Base-by-base conservation (phyloP, 176 grass and related monocot genomes). In the Zizania latifolia region DNA sequence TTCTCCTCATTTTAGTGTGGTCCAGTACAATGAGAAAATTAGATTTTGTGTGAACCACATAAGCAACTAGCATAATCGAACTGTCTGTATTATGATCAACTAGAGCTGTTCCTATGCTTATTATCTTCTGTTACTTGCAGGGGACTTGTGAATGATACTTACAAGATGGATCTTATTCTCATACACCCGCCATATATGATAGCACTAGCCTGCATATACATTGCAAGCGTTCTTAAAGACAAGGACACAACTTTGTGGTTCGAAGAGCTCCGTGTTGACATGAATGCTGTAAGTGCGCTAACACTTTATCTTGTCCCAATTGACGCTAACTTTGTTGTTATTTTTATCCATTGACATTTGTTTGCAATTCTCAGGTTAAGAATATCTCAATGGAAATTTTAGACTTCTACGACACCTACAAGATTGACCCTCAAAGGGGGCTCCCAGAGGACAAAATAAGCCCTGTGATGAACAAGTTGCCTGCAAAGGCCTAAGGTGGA, bases 141-240 rank as follows among this genome's bases (percentile, higher is more conserved):
- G 95, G 91, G 95, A 64, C 82, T 99, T 36, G 91, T 94, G 58
- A 94, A 99, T 77, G 95, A 94, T 77, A 98, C 91, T 48, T 98
- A 94, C 56, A 99, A 90, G 82, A 99, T 92, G 91, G 89, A 99
- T 66, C 89, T 99, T 72, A 94, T 99, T 83, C 86, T 94, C 41
- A 88, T 94, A 82, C 70, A 99, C 33, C 89, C 95, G 56, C 95
- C 95, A 12, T 91, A 92, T 77, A 99, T 94, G 91, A 99, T 99
- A 88, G 91, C 95, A 64, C 81, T 94, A 74, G 91, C 91, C 24
- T 99, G 89, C 72, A 94, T 99, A 78, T 99, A 99, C 64, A 99
- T 99, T 44, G 91, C 91, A 45, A 88, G 75, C 37, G 70, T 90
- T 70, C 71, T 99, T 29, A 92, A 92, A 81, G 91, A 94, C 4